Conservation (phyloP, 495 filamentous ascomycete genomes). For the Letharia columbiana region DNA sequence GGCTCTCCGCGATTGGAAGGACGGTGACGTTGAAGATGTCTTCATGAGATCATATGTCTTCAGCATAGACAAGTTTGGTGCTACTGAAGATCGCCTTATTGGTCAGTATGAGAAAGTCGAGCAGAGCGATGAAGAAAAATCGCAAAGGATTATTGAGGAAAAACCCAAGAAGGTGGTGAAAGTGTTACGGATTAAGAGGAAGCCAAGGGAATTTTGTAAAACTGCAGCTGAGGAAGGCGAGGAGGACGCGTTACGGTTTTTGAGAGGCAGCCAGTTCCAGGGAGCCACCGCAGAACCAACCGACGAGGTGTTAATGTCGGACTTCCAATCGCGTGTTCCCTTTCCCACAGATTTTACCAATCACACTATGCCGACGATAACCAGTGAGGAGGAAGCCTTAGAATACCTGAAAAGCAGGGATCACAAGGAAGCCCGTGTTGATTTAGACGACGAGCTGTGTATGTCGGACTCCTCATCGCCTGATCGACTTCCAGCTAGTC, state of each 20-base stretch:
- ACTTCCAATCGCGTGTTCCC: background rate
- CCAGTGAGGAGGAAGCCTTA: background rate
- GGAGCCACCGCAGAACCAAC: background rate
- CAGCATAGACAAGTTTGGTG: conserved; percentile 61
- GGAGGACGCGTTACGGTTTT: background rate
- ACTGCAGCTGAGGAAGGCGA: conserved; percentile 20
- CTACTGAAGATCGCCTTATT: conserved; percentile 48
- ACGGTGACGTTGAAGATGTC: conserved; percentile 71
- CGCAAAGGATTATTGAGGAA: background rate
- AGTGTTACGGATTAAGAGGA: background rate
- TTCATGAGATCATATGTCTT: conserved; percentile 80
- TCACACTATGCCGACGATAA: background rate
- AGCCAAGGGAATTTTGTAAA: background rate
- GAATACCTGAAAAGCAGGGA: conserved; percentile 1
- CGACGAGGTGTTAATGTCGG: background rate
- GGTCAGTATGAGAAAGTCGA: conserved; percentile 26
- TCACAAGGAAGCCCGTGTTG: background rate
- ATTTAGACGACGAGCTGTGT: background rate
- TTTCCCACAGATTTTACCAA: background rate
- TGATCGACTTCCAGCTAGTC: background rate
- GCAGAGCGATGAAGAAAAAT: background rate
- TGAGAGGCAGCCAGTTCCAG: conserved; percentile 1
- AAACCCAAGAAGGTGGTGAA: conserved; percentile 1
- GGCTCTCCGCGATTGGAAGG: conserved; percentile 61
- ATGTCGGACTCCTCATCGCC: conserved; percentile 2